Conservation (phyloP, 2,329 filamentous ascomycete species). For the Herpotrichia juniperi region DNA sequence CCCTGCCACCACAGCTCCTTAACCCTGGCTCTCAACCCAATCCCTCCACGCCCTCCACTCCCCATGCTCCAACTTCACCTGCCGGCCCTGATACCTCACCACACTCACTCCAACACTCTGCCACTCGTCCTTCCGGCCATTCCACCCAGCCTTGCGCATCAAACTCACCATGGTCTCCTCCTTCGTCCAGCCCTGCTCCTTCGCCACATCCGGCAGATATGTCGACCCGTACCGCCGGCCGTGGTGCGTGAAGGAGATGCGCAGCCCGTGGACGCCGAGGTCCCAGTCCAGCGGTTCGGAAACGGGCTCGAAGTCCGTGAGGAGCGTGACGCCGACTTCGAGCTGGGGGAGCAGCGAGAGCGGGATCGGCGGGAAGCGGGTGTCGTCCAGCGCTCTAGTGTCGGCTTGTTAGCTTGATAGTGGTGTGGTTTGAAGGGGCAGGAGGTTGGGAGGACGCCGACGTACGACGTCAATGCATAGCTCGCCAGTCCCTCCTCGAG, state of each 20-base stretch:
- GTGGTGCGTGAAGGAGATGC: slow-evolving; percentile 81
- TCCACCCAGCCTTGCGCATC: slow-evolving; percentile 95
- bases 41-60: slow-evolving; percentile 83
- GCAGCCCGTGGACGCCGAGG: slow-evolving; percentile 83
- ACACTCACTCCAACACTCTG: slow-evolving; percentile 78
- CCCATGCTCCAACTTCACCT: slow-evolving; percentile 70
- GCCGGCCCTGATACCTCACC: slow-evolving; percentile 85
- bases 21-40: slow-evolving; percentile 63
- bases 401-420: background rate
- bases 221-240: slow-evolving; percentile 80
- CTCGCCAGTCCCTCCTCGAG: slow-evolving; percentile 74
- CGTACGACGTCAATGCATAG: slow-evolving; percentile 81
- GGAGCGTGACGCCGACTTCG: slow-evolving; percentile 69
- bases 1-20: background rate
- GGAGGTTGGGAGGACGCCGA: slow-evolving; percentile 12
- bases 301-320: slow-evolving; percentile 83
- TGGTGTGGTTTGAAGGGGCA: background rate
- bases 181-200: slow-evolving; percentile 93
- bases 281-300: slow-evolving; percentile 81
- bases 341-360: slow-evolving; percentile 44
- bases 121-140: slow-evolving; percentile 71
- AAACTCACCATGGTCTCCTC: slow-evolving; percentile 89
- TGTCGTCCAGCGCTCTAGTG: slow-evolving; percentile 66
- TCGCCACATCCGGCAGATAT: slow-evolving; percentile 89
- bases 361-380: slow-evolving; percentile 65